phyloP scores from a whole-genome alignment of 805 yeast species.

The Metschnikowia baotianmanensis region DNA sequence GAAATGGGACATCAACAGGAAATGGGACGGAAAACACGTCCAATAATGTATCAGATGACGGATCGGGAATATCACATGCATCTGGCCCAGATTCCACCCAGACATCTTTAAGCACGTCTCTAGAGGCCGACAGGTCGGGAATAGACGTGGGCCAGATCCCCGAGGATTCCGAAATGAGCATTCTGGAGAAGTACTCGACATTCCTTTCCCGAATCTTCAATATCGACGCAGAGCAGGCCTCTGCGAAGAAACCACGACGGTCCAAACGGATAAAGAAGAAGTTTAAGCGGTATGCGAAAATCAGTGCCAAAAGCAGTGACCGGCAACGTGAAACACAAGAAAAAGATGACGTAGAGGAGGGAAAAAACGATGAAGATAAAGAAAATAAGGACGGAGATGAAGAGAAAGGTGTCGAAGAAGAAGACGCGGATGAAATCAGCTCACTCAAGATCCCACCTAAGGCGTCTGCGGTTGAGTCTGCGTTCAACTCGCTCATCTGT shows the following conservation, averaged over 20 bases:
- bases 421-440: constrained; percentile 6
- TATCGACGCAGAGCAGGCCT: constrained; percentile 10
- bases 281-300: constrained; percentile 16
- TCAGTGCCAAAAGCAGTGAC: constrained; percentile 23
- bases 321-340: constrained; percentile 2
- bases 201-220: constrained; percentile 15
- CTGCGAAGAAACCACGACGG: constrained; percentile 4
- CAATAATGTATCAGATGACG: background rate
- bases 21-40: background rate
- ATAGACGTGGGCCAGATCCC: constrained; percentile 34
- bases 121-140: constrained; percentile 3
- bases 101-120: background rate
- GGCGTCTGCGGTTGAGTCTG: constrained; percentile 43
- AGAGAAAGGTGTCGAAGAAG: too few relatives aligned
- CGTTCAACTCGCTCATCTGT: constrained; percentile 37
- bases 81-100: background rate
- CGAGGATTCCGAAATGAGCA: constrained; percentile 18
- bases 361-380: background rate
- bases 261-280: constrained; percentile 11
- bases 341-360: constrained; percentile 1
- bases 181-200: constrained; percentile 14
- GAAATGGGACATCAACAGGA: too few relatives aligned
- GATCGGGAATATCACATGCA: background rate
- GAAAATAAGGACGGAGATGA: too few relatives aligned
- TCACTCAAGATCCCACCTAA: constrained; percentile 44